Percentiles rank a stretch among this genome's conserved stretches.
These are phyloP conservation scores for Allium fistulosum DNA, from an alignment of 106 monocot species.

Conservation along the genomic window DNA sequence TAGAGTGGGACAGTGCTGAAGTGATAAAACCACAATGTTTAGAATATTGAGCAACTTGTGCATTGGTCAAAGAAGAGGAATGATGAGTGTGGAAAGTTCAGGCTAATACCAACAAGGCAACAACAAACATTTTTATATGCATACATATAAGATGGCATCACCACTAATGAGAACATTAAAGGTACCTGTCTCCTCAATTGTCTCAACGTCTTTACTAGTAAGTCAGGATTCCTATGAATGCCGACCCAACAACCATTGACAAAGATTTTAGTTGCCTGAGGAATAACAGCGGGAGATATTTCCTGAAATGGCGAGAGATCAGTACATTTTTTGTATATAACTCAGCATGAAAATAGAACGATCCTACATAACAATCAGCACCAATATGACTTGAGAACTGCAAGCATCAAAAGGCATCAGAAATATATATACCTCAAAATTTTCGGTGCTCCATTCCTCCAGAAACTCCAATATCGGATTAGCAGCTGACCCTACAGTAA, in stretches of 20 bases:
- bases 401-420: not conserved
- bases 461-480: slow-evolving; percentile 93
- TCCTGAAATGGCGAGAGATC: slow-evolving; percentile 39
- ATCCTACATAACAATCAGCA: not conserved
- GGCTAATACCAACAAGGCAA: too few species aligned
- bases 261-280: slow-evolving; percentile 96
- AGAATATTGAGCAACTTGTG: too few species aligned
- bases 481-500: slow-evolving; percentile 97
- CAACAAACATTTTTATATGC: too few species aligned
- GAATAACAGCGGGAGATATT: slow-evolving; percentile 98
- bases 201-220: slow-evolving; percentile 89
- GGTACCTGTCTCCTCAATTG: slow-evolving; percentile 85
- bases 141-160: too few species aligned
- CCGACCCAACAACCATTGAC: slow-evolving; percentile 98
- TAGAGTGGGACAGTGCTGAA: too few species aligned
- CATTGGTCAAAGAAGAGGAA: too few species aligned
- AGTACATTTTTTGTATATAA: too few species aligned
- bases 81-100: too few species aligned
- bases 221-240: slow-evolving; percentile 93
- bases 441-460: slow-evolving; percentile 98
- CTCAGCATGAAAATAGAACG: not conserved
- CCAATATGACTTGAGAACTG: not conserved
- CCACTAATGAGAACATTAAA: too few species aligned
- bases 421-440: slow-evolving; percentile 69
- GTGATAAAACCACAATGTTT: too few species aligned